Evolutionary conservation across 768 basidiomycete genomes (phyloP).

Genomic region (Tricholoma matsutake): DNA sequence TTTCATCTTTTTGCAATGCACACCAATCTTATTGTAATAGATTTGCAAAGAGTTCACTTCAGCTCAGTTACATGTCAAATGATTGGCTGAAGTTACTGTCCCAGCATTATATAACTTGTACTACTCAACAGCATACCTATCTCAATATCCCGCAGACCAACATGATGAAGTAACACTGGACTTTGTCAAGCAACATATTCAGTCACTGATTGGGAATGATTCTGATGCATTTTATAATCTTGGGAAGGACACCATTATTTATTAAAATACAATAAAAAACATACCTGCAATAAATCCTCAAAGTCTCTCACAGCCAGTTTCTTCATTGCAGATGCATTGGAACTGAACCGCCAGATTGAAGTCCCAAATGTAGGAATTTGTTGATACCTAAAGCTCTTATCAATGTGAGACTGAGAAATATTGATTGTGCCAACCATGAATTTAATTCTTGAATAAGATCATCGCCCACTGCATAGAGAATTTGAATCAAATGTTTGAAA

Average conservation of each 20-base stretch:
- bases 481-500: too few species aligned
- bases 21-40: not conserved
- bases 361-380: conserved; percentile 30
- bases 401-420: not conserved
- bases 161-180: not conserved
- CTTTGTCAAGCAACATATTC: not conserved
- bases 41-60: not conserved
- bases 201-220: not conserved
- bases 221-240: not conserved
- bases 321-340: conserved; percentile 18
- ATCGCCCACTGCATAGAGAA: too few species aligned
- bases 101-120: not conserved
- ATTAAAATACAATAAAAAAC: not conserved
- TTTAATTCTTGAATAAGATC: not conserved
- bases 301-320: conserved; percentile 24
- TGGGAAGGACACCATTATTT: not conserved
- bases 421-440: not conserved
- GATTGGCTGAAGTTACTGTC: not conserved
- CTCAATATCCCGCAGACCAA: not conserved
- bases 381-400: conserved; percentile 16
- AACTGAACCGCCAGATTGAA: conserved; percentile 20
- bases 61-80: not conserved
- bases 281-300: conserved; percentile 28
- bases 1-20: not conserved
- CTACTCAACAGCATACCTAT: not conserved